Conservation (phyloP, 164 flowering plant species). For the Tetracentron sinense region DNA sequence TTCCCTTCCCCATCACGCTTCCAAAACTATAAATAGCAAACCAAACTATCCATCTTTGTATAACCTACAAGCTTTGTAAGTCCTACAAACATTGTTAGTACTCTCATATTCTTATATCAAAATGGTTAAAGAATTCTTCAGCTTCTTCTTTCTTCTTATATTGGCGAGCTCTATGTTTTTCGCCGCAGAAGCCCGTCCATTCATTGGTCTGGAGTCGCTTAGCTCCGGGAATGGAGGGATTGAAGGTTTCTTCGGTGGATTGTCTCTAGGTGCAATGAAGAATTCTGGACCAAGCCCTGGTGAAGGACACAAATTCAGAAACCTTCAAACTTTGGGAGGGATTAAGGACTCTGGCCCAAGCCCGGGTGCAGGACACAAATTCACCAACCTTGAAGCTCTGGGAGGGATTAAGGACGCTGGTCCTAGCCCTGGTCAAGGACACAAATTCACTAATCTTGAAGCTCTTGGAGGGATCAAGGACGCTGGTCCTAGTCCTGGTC, state of each 20-base stretch:
- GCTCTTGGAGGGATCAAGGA: conserved; percentile 7
- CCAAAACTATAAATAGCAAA: too few relatives aligned
- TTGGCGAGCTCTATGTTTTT: neutral
- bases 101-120: too few relatives aligned
- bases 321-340: neutral
- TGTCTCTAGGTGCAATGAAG: conserved; percentile 8
- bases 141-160: too few relatives aligned
- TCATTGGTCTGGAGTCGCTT: neutral
- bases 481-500: neutral
- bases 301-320: conserved; percentile 6
- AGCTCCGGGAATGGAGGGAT: neutral
- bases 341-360: conserved; percentile 4
- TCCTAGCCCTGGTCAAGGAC: too few relatives aligned
- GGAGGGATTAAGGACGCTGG: too few relatives aligned
- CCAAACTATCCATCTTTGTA: too few relatives aligned
- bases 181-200: neutral
- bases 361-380: neutral
- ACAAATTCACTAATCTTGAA: too few relatives aligned
- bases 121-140: too few relatives aligned
- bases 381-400: too few relatives aligned
- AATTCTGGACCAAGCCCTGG: neutral
- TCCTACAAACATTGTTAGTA: too few relatives aligned
- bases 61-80: too few relatives aligned
- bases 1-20: too few relatives aligned
- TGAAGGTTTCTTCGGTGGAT: conserved; percentile 7